These are phyloP conservation scores for Ustilago tritici DNA, from an alignment of 1,284 basidiomycete species.

Conservation along the genomic window DNA sequence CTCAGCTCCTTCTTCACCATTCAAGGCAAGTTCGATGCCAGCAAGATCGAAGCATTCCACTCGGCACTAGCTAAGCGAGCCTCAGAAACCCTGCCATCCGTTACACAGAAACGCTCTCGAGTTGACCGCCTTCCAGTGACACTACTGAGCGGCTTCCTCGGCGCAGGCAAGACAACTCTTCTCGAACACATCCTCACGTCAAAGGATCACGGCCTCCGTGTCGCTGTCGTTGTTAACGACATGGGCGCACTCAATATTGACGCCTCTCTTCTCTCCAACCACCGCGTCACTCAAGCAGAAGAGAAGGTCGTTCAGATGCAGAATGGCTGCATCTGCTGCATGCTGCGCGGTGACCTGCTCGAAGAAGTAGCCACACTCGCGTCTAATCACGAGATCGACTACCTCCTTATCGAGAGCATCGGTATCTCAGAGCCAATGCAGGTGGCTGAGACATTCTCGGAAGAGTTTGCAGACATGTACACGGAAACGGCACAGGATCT, in stretches of 20 bases:
- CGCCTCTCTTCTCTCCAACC: constrained; percentile 70
- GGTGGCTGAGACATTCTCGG: constrained; percentile 70
- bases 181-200: constrained; percentile 71
- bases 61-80: constrained; percentile 22
- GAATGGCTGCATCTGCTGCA: constrained; percentile 73
- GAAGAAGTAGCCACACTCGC: constrained; percentile 72
- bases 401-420: constrained; percentile 71
- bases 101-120: constrained; percentile 28
- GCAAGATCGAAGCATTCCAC: constrained; percentile 8
- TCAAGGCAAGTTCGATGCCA: constrained; percentile 29
- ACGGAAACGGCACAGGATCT: constrained; percentile 65
- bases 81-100: constrained; percentile 5
- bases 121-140: constrained; percentile 71
- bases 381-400: constrained; percentile 70
- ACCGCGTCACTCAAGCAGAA: constrained; percentile 70
- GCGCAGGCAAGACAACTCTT: constrained; percentile 72
- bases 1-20: constrained; percentile 36
- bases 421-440: constrained; percentile 73
- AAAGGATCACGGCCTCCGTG: constrained; percentile 71
- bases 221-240: constrained; percentile 72
- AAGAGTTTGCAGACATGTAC: constrained; percentile 68
- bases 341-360: constrained; percentile 72
- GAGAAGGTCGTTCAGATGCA: constrained; percentile 72
- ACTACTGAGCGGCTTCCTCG: constrained; percentile 72
- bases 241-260: constrained; percentile 72